Percentiles rank a stretch among this genome's conserved stretches.
These are phyloP conservation scores for Kernera saxatilis DNA, from an alignment of 345 rosid species.

Conservation along the genomic window DNA sequence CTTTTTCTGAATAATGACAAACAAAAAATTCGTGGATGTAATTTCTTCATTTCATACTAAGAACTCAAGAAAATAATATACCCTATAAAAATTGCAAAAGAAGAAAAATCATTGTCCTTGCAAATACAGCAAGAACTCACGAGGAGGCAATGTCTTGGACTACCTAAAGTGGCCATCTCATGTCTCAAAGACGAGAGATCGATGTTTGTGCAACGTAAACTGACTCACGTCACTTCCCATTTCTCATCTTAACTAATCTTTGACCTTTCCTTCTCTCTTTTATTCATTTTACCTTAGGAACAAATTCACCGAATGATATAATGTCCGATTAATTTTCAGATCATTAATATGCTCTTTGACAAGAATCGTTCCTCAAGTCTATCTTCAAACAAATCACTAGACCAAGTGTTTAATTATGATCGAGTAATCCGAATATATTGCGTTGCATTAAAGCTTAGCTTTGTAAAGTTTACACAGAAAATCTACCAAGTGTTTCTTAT, in stretches of 20 bases:
- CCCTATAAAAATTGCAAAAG: not conserved
- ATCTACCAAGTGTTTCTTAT: not conserved
- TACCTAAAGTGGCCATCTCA: slow-evolving; percentile 6
- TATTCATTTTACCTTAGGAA: not conserved
- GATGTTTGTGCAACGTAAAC: slow-evolving; percentile 4
- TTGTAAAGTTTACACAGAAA: not conserved
- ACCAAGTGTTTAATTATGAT: not conserved
- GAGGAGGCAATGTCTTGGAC: slow-evolving; percentile 13
- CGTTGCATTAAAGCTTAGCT: not conserved
- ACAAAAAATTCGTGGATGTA: not conserved
- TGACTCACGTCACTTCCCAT: not conserved
- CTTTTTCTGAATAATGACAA: not conserved
- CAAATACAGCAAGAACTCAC: slow-evolving; percentile 13
- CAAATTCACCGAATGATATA: not conserved
- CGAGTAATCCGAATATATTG: not conserved
- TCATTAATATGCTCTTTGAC: not conserved
- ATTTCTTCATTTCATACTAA: not conserved
- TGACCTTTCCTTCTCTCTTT: not conserved
- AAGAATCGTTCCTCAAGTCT: not conserved
- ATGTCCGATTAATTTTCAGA: not conserved
- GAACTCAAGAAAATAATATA: not conserved
- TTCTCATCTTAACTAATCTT: not conserved
- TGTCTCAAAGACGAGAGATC: slow-evolving; percentile 2
- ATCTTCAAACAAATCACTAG: not conserved
- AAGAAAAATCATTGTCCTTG: slow-evolving; percentile 19